Conservation (phyloP, 441 rosid species). For the Adansonia grandidieri region DNA sequence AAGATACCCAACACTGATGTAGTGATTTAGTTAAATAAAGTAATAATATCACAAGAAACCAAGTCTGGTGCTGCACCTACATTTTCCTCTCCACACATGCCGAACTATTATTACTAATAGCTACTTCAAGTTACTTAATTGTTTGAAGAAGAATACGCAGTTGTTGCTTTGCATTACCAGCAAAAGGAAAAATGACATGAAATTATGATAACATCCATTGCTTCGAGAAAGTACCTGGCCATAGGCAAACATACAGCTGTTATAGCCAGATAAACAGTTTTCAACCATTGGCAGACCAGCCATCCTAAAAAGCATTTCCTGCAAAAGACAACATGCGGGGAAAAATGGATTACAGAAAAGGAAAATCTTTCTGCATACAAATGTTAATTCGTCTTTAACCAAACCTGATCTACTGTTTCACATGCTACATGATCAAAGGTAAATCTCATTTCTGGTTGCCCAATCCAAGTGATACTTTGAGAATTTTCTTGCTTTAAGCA, state of each 20-base stretch:
- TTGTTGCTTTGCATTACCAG: not conserved
- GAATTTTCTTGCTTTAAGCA: constrained; percentile 95
- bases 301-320: constrained; percentile 91
- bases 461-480: constrained; percentile 81
- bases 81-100: not conserved
- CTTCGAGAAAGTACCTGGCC: constrained; percentile 71
- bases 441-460: constrained; percentile 90
- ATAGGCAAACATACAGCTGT: constrained; percentile 97
- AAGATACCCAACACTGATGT: not conserved
- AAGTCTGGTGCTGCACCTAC: not conserved
- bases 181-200: not conserved
- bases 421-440: constrained; percentile 95
- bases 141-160: not conserved
- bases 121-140: not conserved
- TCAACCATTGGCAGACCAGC: constrained; percentile 96
- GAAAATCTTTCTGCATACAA: not conserved
- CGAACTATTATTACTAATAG: not conserved
- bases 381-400: constrained; percentile 21
- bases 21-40: not conserved
- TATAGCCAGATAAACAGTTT: constrained; percentile 97
- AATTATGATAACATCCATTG: not conserved
- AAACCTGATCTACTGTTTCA: constrained; percentile 96
- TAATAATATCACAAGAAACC: not conserved
- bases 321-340: constrained; percentile 35
- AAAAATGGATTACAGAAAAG: not conserved